Evolutionary conservation across 805 yeast genomes (phyloP), one percentile per base, ranked within the genome.

Genomic region (Yarrowia alimentaria): DNA sequence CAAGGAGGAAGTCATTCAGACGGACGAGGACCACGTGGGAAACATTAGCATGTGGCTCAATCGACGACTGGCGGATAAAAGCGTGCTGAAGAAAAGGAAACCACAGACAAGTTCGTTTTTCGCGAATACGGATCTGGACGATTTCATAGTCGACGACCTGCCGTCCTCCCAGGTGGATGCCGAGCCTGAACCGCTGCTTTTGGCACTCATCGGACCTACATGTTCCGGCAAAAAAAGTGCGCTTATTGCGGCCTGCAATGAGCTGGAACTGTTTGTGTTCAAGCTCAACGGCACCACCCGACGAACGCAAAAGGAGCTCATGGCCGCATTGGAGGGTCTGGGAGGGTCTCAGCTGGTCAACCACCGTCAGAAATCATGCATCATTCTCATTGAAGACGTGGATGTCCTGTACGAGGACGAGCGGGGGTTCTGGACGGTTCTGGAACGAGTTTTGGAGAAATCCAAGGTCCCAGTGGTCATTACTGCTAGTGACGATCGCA

Each of bases 291-390:
- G 89, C 0, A 78, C 88, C n/a, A 82, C 79, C 57, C 69, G 78
- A 24, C 71, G 98, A 61, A 77, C 88, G 1, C 78, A 83, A 40
- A 84, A 79, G 61, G 91, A 85, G 55, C 74, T 91, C 11, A 68
- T 73, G 47, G 76, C 79, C 19, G 77, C 64, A 22, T 70, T 91
- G 29, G 80, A 76, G 42, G 97, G 94, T 60, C 76, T 89, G 49
- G 80, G 91, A 52, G 90, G 96, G 4, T 84, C 95, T 0, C 88
- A 87, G 54, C 69, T 84, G 38, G 90, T 91, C 1, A 86, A 83
- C 56, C 37, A 43, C 32, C 55, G 16, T 47, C 50, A n/a, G 40
- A 48, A 26, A 16, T 37, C 19, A 65, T 64, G 26, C 58, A 50
- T 88, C 5, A 81, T 93, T 4, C 65, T 93, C 25, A 72, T 91